A percentile compares a stretch with the other conserved stretches of the same genome.
phyloP scores from a whole-genome alignment of 306 rosid genomes.

The Acmispon strigosus region DNA sequence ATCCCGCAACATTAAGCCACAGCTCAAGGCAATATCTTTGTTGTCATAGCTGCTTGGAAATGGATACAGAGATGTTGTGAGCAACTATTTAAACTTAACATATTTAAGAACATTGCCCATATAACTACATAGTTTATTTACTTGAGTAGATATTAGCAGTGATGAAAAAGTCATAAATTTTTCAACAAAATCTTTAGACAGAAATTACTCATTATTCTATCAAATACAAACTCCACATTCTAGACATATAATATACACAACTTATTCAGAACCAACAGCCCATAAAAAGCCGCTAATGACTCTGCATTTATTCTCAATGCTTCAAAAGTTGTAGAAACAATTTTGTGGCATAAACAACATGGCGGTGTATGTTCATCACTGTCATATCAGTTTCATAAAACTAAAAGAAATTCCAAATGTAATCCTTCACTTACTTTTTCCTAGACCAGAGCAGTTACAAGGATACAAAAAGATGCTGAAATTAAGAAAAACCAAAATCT shows the following conservation, averaged over 20 bases:
- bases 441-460: not conserved
- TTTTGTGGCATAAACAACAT: not conserved
- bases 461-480: not conserved
- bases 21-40: constrained; percentile 87
- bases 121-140: not conserved
- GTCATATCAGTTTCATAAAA: constrained; percentile 8
- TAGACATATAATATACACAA: not conserved
- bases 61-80: constrained; percentile 1
- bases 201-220: not conserved
- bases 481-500: not conserved
- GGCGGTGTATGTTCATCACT: not conserved
- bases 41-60: constrained; percentile 77
- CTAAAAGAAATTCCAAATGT: not conserved
- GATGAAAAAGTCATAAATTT: constrained; percentile 1
- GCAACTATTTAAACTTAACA: constrained; percentile 2
- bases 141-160: not conserved
- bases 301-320: not conserved
- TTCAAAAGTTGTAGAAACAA: not conserved
- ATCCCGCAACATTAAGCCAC: constrained; percentile 93
- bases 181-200: not conserved
- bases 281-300: not conserved
- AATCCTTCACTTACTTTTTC: constrained; percentile 1
- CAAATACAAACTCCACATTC: not conserved
- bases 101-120: not conserved
- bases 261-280: not conserved